Evolutionary conservation across 2,329 filamentous ascomycete genomes (phyloP).

Genomic region (Boeremia lycopersici): DNA sequence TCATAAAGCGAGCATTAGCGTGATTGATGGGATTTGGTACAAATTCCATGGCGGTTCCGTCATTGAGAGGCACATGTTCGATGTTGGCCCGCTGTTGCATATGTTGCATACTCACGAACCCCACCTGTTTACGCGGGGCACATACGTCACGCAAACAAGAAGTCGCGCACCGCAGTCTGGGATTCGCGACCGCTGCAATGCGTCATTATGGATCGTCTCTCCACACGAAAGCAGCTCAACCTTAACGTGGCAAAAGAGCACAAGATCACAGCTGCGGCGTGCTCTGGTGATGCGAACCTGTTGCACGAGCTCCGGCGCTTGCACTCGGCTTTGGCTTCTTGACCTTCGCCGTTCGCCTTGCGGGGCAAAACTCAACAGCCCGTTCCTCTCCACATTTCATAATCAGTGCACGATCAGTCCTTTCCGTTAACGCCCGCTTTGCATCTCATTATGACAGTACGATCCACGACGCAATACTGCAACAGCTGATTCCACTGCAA

Average conservation of each 20-base stretch:
- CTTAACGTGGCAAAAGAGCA: constrained; percentile 20
- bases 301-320: constrained; percentile 4
- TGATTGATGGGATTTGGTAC: constrained; percentile 29
- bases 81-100: constrained; percentile 18
- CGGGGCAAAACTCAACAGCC: not conserved
- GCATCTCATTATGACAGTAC: constrained; percentile 4
- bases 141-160: constrained; percentile 15
- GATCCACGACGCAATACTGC: not conserved
- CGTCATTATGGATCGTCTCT: constrained; percentile 19
- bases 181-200: constrained; percentile 21
- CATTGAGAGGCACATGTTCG: constrained; percentile 24
- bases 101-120: not conserved
- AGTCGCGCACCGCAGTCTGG: constrained; percentile 3
- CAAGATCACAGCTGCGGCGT: constrained; percentile 8
- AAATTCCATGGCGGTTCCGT: constrained; percentile 32
- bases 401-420: too few species aligned
- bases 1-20: constrained; percentile 16
- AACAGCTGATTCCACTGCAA: constrained; percentile 1
- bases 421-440: not conserved
- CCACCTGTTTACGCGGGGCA: constrained; percentile 11
- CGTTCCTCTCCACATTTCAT: not conserved
- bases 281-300: constrained; percentile 3
- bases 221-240: not conserved
- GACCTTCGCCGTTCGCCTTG: not conserved
- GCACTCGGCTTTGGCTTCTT: constrained; percentile 11